These are phyloP conservation scores for Colletotrichum brevisporum DNA, from an alignment of 2,329 filamentous ascomycete genomes.

Conservation along the genomic window DNA sequence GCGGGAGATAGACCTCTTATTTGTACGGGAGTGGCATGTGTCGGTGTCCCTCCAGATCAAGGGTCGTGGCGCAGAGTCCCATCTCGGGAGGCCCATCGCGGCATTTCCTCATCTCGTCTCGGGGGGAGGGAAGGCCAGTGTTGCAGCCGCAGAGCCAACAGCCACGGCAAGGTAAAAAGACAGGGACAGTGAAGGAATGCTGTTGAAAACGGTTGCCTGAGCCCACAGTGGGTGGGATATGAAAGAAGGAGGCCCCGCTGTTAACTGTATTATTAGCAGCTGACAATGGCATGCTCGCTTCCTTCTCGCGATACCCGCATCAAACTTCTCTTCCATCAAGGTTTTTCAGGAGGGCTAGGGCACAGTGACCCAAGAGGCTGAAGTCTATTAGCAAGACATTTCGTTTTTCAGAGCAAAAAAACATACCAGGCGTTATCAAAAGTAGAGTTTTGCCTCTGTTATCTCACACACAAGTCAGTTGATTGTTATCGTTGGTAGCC, in stretches of 20 bases:
- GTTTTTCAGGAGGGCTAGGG: too few species aligned
- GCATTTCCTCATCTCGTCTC: too few species aligned
- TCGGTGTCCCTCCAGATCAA: neutral
- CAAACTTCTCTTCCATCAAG: too few species aligned
- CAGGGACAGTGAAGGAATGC: neutral
- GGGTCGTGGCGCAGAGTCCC: neutral
- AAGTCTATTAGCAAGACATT: too few species aligned
- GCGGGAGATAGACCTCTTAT: neutral
- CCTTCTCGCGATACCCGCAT: neutral
- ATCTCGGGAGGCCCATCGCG: too few species aligned
- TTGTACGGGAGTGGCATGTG: neutral
- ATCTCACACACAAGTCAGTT: too few species aligned
- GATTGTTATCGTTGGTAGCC: neutral
- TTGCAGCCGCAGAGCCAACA: too few species aligned
- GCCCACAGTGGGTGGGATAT: neutral
- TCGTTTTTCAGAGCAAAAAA: too few species aligned
- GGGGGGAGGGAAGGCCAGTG: too few species aligned
- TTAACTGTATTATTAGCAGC: constrained; percentile 5
- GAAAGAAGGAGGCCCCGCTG: neutral
- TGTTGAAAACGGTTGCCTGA: neutral
- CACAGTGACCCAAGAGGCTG: too few species aligned
- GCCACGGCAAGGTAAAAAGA: neutral
- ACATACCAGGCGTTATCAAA: too few species aligned
- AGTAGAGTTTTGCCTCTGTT: too few species aligned
- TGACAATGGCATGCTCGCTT: neutral